Base-by-base conservation (phyloP, 164 flowering plant species). In the Annona cherimola region DNA sequence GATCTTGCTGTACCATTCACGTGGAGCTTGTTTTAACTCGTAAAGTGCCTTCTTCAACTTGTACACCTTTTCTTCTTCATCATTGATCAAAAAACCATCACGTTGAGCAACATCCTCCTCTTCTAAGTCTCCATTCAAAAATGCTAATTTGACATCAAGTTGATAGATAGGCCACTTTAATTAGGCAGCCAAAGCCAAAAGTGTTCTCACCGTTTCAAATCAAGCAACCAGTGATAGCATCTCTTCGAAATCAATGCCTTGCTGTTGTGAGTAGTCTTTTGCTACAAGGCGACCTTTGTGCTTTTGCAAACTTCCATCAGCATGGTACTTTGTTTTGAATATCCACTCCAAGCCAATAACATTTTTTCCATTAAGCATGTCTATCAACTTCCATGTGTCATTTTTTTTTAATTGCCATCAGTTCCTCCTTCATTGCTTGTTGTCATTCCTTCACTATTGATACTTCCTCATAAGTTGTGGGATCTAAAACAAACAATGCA, bases 81-180 rank as follows among this genome's bases (percentile, higher is more conserved):
- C 45, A 7, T 41, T 5, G 14, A 6, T 1, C 66, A 26, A 45
- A 65, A 11, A 65, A 5, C 68, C 46, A 4, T 7, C 8, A 9
- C 0, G 68, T 42, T 65, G 46, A 9, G 41, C 46, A 9, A 65
- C 45, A 20, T 65, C 14, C 18, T 50, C 71, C 19, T 42, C 45
- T 42, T 65, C 68, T 6, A 65, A 5, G 6, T 41, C 19, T 3
- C 68, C 68, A 9, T 65, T 5, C 5, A 65, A 14, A 20, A 65
- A 65, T 6, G 65, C 68, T 6, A 45, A 65, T 42, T 65, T 65
- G 19, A 65, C 68, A 42, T 65, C 68, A 5, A 65, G 4, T 7
- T 65, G 68, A 42, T 5, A 65, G 16, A 42, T 42, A 12, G 20
- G 19, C 43, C 63, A 69, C 35, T 42, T 50, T 18, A 11, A 26